Base-by-base conservation (phyloP, 2,329 filamentous ascomycete species). In the Aspergillus niger region DNA sequence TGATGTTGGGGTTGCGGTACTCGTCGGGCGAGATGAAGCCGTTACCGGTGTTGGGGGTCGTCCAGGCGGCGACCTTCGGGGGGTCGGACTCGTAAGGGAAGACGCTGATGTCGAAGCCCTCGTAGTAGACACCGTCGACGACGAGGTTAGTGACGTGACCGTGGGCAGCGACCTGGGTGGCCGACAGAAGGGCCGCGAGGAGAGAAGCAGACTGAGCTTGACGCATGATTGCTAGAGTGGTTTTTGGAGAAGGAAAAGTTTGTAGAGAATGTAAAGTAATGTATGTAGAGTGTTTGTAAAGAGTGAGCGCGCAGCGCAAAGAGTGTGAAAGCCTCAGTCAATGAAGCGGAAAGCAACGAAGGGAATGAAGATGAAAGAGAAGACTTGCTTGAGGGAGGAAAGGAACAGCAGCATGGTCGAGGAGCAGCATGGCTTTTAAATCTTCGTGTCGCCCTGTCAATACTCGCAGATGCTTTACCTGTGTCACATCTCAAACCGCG, bases 21-120 rank as follows among this genome's bases (percentile, higher is more conserved):
- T 77, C 75, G 28, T 70, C 65, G 0, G 79, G 78, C 10, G 76
- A 67, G 58, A 86, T 75, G 69, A 82, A 85, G 26, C 82, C 83
- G 65, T 82, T 80, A 66, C 83, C 82, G 28, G 80, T 76, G 55
- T 79, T 78, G 8, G 77, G 73, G 44, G 79, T 81, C 22, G 76
- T 77, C 85, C 85, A 87, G 59, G 81, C 86, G 32, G 82, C 80
- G 3, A 76, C 72, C 32, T 72, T 66, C 2, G 78, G 78, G 8
- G 70, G 69, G 3, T 73, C 69, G 8, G 66, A 67, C 51, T 64
- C 64, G 62, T 76, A 75, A 28, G 63, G 64, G 60, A 69, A 76
- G n/a, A 51, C 32, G 55, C 56, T 61, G 20, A 76, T 72, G 57
- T 78, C 70, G 67, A 76, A 82, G 24, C 80, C 80, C 20, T 67